Evolutionary conservation across 352 stramenopile genomes (phyloP).

Genomic region (Pythium biforme): DNA sequence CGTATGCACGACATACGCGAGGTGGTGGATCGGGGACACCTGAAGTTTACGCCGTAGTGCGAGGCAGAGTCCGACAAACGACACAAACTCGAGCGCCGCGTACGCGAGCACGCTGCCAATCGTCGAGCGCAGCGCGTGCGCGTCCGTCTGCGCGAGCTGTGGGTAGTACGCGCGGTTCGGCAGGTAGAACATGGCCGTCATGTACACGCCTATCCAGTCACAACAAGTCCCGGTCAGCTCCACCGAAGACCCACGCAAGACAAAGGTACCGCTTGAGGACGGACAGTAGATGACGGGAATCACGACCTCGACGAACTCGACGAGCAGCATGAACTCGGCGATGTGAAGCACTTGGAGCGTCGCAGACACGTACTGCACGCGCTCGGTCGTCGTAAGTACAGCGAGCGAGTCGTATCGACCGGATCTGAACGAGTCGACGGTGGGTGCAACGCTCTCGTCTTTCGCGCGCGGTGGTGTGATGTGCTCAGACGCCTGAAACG

Average conservation of each 20-base stretch:
- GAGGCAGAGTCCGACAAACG: not conserved
- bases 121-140: not conserved
- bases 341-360: constrained; percentile 15
- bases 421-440: not conserved
- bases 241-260: not conserved
- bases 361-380: not conserved
- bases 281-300: constrained; percentile 26
- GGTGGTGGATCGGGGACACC: constrained; percentile 14
- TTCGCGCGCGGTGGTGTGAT: not conserved
- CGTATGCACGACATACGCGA: constrained; percentile 34
- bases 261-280: no score
- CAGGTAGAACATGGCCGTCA: constrained; percentile 5
- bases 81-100: constrained; percentile 2
- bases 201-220: not conserved
- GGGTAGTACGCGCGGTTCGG: constrained; percentile 1
- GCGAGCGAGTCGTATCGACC: not conserved
- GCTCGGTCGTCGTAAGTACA: not conserved
- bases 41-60: not conserved
- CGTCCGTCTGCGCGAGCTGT: not conserved
- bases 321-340: constrained; percentile 25
- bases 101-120: not conserved
- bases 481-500: not conserved
- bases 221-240: not conserved
- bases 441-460: not conserved
- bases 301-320: constrained; percentile 27